These are phyloP conservation scores for Prunus kanzakura DNA, from an alignment of 306 rosid species.

Conservation along the genomic window DNA sequence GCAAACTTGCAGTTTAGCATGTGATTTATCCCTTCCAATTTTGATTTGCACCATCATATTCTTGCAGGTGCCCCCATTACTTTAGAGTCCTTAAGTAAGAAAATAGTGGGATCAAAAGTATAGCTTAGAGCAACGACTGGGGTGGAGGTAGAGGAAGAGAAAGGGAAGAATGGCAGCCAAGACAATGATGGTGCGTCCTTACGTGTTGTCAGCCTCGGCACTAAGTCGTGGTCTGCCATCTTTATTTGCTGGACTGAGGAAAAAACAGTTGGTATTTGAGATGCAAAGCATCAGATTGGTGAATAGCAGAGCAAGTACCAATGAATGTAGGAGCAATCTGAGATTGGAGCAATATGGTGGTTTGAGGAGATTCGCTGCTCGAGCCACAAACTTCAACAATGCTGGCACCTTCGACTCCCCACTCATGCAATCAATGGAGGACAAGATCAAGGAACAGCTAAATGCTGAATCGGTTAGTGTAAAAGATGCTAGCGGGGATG, in stretches of 20 bases:
- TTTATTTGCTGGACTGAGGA: background rate
- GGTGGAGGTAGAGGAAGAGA: background rate
- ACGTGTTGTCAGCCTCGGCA: conserved; percentile 2
- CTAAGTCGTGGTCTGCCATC: conserved; percentile 6
- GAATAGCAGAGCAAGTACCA: background rate
- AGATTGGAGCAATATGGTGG: conserved; percentile 11
- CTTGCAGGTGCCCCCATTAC: background rate
- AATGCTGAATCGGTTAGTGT: conserved; percentile 75
- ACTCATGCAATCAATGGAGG: conserved; percentile 69
- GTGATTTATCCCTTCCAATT: background rate
- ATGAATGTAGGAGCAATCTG: background rate
- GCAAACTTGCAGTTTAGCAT: background rate
- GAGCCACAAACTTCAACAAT: conserved; percentile 54
- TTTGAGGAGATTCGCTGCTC: conserved; percentile 36
- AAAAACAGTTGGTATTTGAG: background rate
- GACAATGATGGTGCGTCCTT: conserved; percentile 16
- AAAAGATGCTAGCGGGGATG: conserved; percentile 84
- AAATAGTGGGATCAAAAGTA: background rate
- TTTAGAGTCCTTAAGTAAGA: background rate
- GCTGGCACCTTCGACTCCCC: conserved; percentile 71
- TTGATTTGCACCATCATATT: background rate
- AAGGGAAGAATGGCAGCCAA: conserved; percentile 17
- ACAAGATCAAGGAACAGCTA: conserved; percentile 77
- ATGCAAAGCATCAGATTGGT: background rate
- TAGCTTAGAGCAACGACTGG: background rate